phyloP scores from a whole-genome alignment of 495 filamentous ascomycete genomes.

The Choiromyces venosus region DNA sequence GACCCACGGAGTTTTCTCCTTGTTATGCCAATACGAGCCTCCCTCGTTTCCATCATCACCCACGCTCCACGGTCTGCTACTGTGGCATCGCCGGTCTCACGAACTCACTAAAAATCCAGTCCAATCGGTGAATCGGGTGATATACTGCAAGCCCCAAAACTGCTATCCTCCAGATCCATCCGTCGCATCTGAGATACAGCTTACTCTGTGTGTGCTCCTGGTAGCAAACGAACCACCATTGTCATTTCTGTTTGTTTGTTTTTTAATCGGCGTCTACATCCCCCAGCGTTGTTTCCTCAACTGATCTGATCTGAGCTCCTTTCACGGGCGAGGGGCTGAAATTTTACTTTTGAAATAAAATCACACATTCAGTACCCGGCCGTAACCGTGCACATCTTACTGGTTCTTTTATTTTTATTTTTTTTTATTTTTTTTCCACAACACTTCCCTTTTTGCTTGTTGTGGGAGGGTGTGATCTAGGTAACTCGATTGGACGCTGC shows the following conservation, averaged over 20 bases:
- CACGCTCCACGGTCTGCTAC: background rate
- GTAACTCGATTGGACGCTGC: background rate
- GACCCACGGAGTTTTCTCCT: background rate
- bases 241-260: background rate
- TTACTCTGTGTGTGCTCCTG: background rate
- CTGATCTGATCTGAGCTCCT: slow-evolving; percentile 1
- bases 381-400: background rate
- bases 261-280: background rate
- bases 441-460: background rate
- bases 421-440: background rate
- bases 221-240: background rate
- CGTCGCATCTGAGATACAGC: background rate
- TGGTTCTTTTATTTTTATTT: background rate
- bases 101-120: background rate
- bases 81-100: background rate
- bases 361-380: background rate
- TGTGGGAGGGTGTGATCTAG: background rate
- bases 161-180: background rate
- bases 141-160: background rate
- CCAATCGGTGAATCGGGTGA: background rate
- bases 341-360: background rate
- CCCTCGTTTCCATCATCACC: background rate
- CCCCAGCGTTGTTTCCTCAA: background rate
- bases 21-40: background rate
- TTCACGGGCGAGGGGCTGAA: background rate